phyloP scores from a whole-genome alignment of 192 early-diverging fungal species.

The Anaeromyces robustus region DNA sequence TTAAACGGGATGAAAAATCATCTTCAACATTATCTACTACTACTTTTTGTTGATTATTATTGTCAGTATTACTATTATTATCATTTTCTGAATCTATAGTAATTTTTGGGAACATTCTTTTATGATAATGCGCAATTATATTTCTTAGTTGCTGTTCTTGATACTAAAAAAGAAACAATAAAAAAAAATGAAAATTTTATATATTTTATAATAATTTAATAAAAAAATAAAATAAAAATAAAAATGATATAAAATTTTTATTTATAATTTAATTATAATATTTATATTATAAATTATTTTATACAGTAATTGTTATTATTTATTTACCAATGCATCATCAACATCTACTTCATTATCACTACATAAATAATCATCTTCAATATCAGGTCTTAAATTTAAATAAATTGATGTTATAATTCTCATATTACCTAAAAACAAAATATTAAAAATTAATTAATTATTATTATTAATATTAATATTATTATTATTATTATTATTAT shows the following conservation, averaged over 20 bases:
- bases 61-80: background rate
- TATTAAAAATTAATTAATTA: background rate
- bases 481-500: background rate
- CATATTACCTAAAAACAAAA: conserved; percentile 41
- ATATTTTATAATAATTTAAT: too few relatives aligned
- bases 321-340: conserved; percentile 52
- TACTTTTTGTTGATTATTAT: background rate
- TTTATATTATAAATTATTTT: too few relatives aligned
- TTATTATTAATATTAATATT: conserved; percentile 1
- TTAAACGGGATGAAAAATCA: background rate
- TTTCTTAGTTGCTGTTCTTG: background rate
- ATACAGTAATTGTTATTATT: too few relatives aligned
- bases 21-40: background rate
- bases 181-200: too few relatives aligned
- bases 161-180: background rate
- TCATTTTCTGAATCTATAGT: background rate
- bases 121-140: background rate
- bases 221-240: too few relatives aligned
- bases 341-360: conserved; percentile 51
- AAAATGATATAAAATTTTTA: too few relatives aligned
- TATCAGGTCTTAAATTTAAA: conserved; percentile 34
- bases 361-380: conserved; percentile 55
- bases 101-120: background rate
- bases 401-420: conserved; percentile 63
- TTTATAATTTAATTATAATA: too few relatives aligned